These are phyloP conservation scores for Endocalyx cinctus DNA, from an alignment of 2,329 filamentous ascomycete genomes.

Conservation along the genomic window DNA sequence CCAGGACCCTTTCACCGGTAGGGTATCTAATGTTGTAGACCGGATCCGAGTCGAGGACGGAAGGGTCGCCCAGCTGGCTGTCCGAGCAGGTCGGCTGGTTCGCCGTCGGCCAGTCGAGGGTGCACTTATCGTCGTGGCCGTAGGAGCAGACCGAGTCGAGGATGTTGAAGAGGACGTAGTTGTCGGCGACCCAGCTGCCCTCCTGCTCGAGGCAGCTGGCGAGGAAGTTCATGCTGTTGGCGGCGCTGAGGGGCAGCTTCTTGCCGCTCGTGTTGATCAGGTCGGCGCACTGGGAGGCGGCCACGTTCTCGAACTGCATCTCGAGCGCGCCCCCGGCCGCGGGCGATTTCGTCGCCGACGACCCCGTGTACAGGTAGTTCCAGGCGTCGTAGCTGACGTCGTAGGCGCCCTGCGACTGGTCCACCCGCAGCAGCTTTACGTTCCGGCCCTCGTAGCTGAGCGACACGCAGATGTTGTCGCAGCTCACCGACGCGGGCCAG, in stretches of 20 bases:
- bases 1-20: constrained; percentile 38
- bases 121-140: constrained; percentile 48
- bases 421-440: constrained; percentile 54
- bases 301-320: constrained; percentile 47
- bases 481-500: constrained; percentile 50
- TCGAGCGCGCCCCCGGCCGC: constrained; percentile 43
- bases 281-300: constrained; percentile 42
- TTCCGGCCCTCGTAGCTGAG: constrained; percentile 43
- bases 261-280: constrained; percentile 44
- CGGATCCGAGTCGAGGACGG: constrained; percentile 28
- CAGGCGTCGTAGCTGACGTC: constrained; percentile 59
- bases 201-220: constrained; percentile 39
- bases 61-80: constrained; percentile 36
- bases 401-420: constrained; percentile 50
- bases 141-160: constrained; percentile 44
- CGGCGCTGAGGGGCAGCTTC: constrained; percentile 50
- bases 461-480: constrained; percentile 53
- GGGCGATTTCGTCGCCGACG: constrained; percentile 41
- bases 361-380: constrained; percentile 52
- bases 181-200: constrained; percentile 47
- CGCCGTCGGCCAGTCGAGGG: constrained; percentile 39
- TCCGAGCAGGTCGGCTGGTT: constrained; percentile 51
- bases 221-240: constrained; percentile 54
- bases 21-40: constrained; percentile 51
- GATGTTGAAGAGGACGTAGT: constrained; percentile 51